phyloP scores from a whole-genome alignment of 768 basidiomycete genomes.

The Suillus clintonianus region DNA sequence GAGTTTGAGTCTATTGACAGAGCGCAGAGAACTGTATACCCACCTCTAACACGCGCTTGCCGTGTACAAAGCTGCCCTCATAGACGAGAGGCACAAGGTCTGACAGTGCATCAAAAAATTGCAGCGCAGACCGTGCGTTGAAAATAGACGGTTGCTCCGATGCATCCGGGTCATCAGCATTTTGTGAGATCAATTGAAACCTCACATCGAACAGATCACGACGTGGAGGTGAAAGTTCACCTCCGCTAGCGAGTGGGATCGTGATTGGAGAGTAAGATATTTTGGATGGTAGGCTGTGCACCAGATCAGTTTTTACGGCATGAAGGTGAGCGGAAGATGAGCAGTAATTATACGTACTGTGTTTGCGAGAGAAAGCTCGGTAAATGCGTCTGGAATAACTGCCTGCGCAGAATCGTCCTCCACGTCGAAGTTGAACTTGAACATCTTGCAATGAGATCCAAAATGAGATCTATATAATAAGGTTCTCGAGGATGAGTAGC shows the following conservation, averaged over 20 bases:
- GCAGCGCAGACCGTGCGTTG: slow-evolving; percentile 39
- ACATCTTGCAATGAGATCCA: slow-evolving; percentile 42
- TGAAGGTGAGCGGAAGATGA: not conserved
- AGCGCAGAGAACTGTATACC: not conserved
- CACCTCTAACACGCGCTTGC: slow-evolving; percentile 75
- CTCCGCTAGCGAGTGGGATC: slow-evolving; percentile 44
- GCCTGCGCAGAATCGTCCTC: slow-evolving; percentile 21
- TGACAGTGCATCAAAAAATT: slow-evolving; percentile 78
- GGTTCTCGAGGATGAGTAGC: not conserved
- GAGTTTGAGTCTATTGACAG: not conserved
- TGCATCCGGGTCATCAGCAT: slow-evolving; percentile 33
- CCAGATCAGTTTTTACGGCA: slow-evolving; percentile 6
- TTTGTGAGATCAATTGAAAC: slow-evolving; percentile 84
- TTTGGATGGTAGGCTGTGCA: slow-evolving; percentile 57
- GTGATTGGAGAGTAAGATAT: slow-evolving; percentile 81
- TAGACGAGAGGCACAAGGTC: slow-evolving; percentile 92
- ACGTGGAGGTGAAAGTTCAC: slow-evolving; percentile 51
- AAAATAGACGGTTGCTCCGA: slow-evolving; percentile 18
- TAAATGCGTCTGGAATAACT: slow-evolving; percentile 17
- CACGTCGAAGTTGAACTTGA: slow-evolving; percentile 59
- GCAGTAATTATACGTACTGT: slow-evolving; percentile 35
- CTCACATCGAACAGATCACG: slow-evolving; percentile 94
- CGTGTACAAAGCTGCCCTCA: slow-evolving; percentile 79
- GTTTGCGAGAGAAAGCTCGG: slow-evolving; percentile 30
- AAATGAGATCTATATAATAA: not conserved